These are phyloP conservation scores for Ganoderma multipileum DNA, from an alignment of 1,284 basidiomycete genomes.

Conservation along the genomic window DNA sequence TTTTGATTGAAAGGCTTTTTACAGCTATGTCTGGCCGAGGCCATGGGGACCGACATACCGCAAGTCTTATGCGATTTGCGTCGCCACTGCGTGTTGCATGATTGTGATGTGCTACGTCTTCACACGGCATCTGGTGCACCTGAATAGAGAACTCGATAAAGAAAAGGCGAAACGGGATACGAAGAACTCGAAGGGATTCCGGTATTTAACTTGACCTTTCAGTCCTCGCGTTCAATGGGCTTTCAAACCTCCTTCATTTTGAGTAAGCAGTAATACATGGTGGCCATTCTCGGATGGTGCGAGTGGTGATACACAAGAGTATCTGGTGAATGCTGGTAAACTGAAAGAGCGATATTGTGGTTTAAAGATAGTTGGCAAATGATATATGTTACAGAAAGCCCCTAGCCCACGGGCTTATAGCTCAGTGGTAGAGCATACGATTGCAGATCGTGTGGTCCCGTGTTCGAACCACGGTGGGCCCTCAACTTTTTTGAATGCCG, in stretches of 20 bases:
- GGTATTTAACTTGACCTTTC: slow-evolving; percentile 24
- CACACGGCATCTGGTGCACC: slow-evolving; percentile 44
- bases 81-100: slow-evolving; percentile 46
- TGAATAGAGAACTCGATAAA: slow-evolving; percentile 44
- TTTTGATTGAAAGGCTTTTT: not conserved
- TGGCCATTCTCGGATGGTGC: too few relatives aligned
- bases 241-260: too few relatives aligned
- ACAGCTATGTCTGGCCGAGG: slow-evolving; percentile 47
- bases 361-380: not conserved
- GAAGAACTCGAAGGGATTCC: slow-evolving; percentile 31
- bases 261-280: too few relatives aligned
- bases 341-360: too few relatives aligned
- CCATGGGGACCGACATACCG: slow-evolving; percentile 51
- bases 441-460: slow-evolving; percentile 33
- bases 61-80: slow-evolving; percentile 57
- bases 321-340: too few relatives aligned
- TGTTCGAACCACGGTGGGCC: slow-evolving; percentile 33
- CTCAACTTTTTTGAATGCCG: slow-evolving; percentile 12
- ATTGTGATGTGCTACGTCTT: slow-evolving; percentile 58
- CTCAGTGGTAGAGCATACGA: slow-evolving; percentile 34
- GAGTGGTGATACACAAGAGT: too few relatives aligned
- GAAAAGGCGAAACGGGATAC: slow-evolving; percentile 39
- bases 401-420: slow-evolving; percentile 19
- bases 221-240: too few relatives aligned
- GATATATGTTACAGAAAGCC: not conserved